Evolutionary conservation across 2,329 filamentous ascomycete genomes (phyloP).

Genomic region (Didymella lethalis): DNA sequence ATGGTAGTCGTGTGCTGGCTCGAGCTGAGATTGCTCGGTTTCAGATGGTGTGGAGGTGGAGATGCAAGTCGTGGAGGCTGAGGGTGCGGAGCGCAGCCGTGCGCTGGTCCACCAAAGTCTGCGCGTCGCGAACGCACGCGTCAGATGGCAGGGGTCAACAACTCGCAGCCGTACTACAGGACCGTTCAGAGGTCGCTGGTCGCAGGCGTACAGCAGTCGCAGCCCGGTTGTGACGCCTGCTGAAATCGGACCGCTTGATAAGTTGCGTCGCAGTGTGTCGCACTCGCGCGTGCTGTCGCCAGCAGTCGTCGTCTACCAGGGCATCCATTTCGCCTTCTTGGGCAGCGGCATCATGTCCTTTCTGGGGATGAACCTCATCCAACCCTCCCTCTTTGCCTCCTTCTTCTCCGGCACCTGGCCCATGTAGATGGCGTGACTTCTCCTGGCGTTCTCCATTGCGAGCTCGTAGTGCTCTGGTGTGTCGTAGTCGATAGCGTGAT

Average conservation of each 20-base stretch:
- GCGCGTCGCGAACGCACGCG: slow-evolving; percentile 8
- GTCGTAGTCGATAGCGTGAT: slow-evolving; percentile 35
- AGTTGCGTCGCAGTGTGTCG: slow-evolving; percentile 5
- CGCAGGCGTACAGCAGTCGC: slow-evolving; percentile 1
- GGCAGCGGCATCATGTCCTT: slow-evolving; percentile 19
- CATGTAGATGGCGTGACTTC: slow-evolving; percentile 37
- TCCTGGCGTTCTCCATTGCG: slow-evolving; percentile 36
- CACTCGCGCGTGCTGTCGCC: neutral
- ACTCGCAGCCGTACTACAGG: neutral
- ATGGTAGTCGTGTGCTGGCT: neutral
- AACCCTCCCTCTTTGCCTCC: slow-evolving; percentile 27
- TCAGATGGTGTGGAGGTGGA: slow-evolving; percentile 16
- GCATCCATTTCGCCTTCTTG: slow-evolving; percentile 21
- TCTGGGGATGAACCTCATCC: slow-evolving; percentile 31
- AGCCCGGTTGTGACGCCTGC: neutral
- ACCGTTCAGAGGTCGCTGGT: neutral
- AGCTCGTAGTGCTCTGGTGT: slow-evolving; percentile 31
- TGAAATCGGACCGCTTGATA: neutral
- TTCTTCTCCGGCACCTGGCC: slow-evolving; percentile 25
- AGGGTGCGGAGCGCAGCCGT: slow-evolving; percentile 6
- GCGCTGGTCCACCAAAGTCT: slow-evolving; percentile 12
- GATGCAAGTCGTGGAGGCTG: neutral
- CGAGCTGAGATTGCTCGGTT: neutral
- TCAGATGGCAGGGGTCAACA: neutral
- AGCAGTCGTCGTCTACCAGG: slow-evolving; percentile 6